Percentiles rank a stretch among this genome's conserved stretches.
Evolutionary conservation across 805 yeast genomes (phyloP).

Genomic region (Metschnikowia drakensbergensis): DNA sequence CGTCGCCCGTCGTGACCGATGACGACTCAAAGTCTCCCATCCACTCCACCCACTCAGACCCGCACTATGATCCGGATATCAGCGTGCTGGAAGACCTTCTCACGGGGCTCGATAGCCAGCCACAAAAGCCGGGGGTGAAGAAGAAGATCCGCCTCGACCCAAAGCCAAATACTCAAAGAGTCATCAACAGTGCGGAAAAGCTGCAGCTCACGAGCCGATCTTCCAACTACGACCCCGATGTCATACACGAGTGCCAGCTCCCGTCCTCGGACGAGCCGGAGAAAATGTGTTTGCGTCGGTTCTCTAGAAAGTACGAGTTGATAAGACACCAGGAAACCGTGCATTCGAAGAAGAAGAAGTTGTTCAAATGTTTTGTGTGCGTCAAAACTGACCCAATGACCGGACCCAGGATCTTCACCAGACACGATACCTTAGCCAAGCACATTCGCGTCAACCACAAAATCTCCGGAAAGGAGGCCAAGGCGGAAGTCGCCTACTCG

Average conservation of each 20-base stretch:
- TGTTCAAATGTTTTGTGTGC: slow-evolving; percentile 83
- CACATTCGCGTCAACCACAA: slow-evolving; percentile 60
- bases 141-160: slow-evolving; percentile 22
- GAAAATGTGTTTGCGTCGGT: slow-evolving; percentile 39
- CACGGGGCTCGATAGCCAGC: not conserved
- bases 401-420: slow-evolving; percentile 76
- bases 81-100: slow-evolving; percentile 2
- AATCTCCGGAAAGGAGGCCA: slow-evolving; percentile 45
- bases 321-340: slow-evolving; percentile 95
- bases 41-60: not conserved
- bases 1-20: slow-evolving; percentile 10
- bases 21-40: slow-evolving; percentile 1
- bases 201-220: slow-evolving; percentile 26
- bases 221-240: slow-evolving; percentile 45
- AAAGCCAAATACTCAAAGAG: slow-evolving; percentile 27
- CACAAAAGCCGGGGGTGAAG: slow-evolving; percentile 1
- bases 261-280: slow-evolving; percentile 43
- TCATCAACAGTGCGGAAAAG: slow-evolving; percentile 24
- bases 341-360: slow-evolving; percentile 82
- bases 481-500: slow-evolving; percentile 44
- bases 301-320: slow-evolving; percentile 74
- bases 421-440: slow-evolving; percentile 92
- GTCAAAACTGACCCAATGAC: slow-evolving; percentile 58
- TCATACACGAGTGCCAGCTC: slow-evolving; percentile 44
- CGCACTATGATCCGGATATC: slow-evolving; percentile 1